Conservation (phyloP, 129 eudicot genomes). For the Lactuca sativa region DNA sequence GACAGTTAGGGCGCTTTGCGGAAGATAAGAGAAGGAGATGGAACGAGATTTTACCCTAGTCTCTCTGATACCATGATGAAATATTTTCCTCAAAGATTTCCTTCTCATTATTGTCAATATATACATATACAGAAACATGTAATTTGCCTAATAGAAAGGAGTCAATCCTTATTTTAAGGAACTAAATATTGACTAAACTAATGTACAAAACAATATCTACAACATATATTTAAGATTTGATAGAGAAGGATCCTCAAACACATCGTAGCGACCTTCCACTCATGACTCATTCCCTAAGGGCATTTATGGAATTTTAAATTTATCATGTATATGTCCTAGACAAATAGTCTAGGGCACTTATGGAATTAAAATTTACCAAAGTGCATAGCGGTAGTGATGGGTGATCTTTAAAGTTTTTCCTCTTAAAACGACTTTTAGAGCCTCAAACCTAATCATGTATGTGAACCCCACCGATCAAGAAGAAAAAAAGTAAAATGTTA, state of each 20-base stretch:
- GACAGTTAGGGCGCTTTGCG: no score
- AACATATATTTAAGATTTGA: not conserved
- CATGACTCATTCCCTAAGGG: conserved; percentile 82
- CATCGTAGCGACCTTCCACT: conserved; percentile 74
- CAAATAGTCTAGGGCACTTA: no score
- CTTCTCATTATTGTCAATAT: no score
- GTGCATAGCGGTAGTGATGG: conserved; percentile 75
- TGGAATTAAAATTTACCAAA: conserved; percentile 48
- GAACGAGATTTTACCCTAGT: no score
- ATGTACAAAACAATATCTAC: no score
- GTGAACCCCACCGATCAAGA: conserved; percentile 77
- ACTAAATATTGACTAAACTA: no score
- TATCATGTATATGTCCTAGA: no score
- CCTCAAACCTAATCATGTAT: conserved; percentile 74
- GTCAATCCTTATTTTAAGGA: no score
- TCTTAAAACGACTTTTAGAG: conserved; percentile 80
- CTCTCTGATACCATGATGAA: no score
- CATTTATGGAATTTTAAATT: not conserved
- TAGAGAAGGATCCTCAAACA: conserved; percentile 69
- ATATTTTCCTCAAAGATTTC: no score
- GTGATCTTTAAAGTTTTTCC: conserved; percentile 78
- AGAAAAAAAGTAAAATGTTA: not conserved
- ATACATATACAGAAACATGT: not conserved
- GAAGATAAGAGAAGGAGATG: no score
- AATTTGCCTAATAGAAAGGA: no score